phyloP scores from a whole-genome alignment of 108 stramenopile species.

The Cyclotella choctawhatcheeana region DNA sequence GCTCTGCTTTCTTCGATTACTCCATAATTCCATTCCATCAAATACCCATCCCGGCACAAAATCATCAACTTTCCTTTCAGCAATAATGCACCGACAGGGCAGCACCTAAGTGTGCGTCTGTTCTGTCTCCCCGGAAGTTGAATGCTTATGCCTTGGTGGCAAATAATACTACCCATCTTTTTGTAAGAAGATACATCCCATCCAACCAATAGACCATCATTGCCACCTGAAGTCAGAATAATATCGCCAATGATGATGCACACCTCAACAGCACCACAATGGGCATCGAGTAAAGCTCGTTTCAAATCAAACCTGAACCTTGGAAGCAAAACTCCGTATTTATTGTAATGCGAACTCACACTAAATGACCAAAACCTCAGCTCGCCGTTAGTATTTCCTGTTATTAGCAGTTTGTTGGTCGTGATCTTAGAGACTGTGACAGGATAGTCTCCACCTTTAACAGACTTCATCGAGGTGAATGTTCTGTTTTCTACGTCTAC shows the following conservation, averaged over 20 bases:
- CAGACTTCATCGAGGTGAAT: too few species aligned
- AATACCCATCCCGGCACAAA: neutral
- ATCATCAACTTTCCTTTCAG: neutral
- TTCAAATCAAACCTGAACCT: too few species aligned
- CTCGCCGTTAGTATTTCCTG: constrained; percentile 46
- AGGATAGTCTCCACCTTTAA: constrained; percentile 20
- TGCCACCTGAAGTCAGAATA: neutral
- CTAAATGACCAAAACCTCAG: constrained; percentile 39
- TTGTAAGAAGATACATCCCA: neutral
- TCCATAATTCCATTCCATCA: neutral
- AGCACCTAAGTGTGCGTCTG: neutral
- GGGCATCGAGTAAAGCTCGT: too few species aligned
- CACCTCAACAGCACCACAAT: neutral
- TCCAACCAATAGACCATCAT: neutral
- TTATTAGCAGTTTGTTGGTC: constrained; percentile 22
- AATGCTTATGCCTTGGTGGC: neutral
- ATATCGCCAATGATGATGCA: neutral
- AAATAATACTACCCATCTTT: neutral
- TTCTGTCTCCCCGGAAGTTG: neutral
- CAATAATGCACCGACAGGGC: neutral
- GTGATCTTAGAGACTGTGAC: constrained; percentile 33
- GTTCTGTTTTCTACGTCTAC: constrained; percentile 11
- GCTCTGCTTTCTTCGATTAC: too few species aligned
- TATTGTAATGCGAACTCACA: too few species aligned
- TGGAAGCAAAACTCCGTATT: too few species aligned